Base-by-base conservation (phyloP, 2,329 filamentous ascomycete species). In the Shiraia sp. region DNA sequence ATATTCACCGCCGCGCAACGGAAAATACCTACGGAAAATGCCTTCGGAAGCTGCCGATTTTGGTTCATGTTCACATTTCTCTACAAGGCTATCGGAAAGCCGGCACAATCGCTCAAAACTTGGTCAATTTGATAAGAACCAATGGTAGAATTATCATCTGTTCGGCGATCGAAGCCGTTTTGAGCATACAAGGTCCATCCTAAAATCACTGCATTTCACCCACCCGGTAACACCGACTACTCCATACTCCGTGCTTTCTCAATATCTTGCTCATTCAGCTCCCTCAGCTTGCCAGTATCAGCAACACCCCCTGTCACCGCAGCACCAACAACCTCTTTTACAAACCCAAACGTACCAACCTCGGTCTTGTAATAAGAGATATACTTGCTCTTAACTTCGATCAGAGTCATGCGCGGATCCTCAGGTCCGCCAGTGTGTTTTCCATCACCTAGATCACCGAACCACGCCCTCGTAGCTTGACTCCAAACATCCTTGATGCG, bases 361-460 rank as follows among this genome's bases (percentile, higher is more conserved):
- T 66, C 54, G n/a, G 59, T 63, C 45, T 66, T 49, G 56, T 71
- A 74, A 43, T 74, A 72, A 9, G 57, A 48, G 6, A 71, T 61
- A 47, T 73, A 71, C 42, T 66, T 65, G 5, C 62, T 55, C 57
- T 72, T 71, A 23, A 73, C 49, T 49, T 68, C 64, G 40, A 68
- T 68, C 14, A 67, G 40, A n/a, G 61, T 53, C 73, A 78, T 76
- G 4, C 75, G 54, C 10, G 75, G 76, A 49, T 78, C 76, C 13
- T 75, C 69, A 0, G 71, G 59, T 1, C 63, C 68, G 6, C 73
- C 76, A 42, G 68, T 68, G 42, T 78, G 75, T 28, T 71, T 71
- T 7, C 75, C 75, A 54, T 78, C 75, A 1, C 72, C 72, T 10
- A 78, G 47, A 46, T 79, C 75, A 4, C 75, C 75, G 40, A 78